Evolutionary conservation across 2,329 filamentous ascomycete genomes (phyloP).

Genomic region (Rhinocladiella mackenziei): DNA sequence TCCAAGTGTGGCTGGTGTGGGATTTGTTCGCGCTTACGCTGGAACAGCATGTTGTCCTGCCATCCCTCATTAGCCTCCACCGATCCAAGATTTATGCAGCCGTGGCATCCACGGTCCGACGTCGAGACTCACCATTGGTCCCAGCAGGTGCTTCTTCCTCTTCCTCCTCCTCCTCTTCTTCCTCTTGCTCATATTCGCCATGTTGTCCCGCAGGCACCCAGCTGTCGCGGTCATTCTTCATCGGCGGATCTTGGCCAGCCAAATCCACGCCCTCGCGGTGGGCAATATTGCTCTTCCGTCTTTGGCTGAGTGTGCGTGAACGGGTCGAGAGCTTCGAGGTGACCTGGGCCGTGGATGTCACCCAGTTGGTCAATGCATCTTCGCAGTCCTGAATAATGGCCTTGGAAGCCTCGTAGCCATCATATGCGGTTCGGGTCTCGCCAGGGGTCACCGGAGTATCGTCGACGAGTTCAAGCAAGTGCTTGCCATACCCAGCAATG

Average conservation of each 20-base stretch:
- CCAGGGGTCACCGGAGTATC: constrained; percentile 95
- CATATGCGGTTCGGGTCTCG: constrained; percentile 91
- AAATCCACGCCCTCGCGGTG: constrained; percentile 66
- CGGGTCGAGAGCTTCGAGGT: constrained; percentile 81
- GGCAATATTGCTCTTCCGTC: constrained; percentile 69
- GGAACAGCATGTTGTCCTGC: constrained; percentile 19
- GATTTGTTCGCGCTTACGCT: constrained; percentile 2
- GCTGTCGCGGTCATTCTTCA: constrained; percentile 70
- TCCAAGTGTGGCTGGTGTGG: background rate
- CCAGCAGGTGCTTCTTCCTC: constrained; percentile 24
- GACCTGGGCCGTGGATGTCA: constrained; percentile 82
- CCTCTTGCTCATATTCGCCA: constrained; percentile 42
- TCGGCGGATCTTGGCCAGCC: constrained; percentile 72
- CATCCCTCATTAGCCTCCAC: background rate
- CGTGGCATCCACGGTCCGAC: background rate
- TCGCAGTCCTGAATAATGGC: constrained; percentile 99
- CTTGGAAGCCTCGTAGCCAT: constrained; percentile 97
- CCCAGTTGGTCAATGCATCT: constrained; percentile 96
- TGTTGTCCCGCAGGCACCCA: constrained; percentile 73
- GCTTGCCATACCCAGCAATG: constrained; percentile 96
- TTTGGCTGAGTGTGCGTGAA: constrained; percentile 80
- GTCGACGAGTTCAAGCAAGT: constrained; percentile 93
- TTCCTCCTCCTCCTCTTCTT: constrained; percentile 41
- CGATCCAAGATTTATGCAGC: background rate
- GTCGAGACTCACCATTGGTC: constrained; percentile 27